Base-by-base conservation (phyloP, 176 grass and related monocot species). In the Canna indica region DNA sequence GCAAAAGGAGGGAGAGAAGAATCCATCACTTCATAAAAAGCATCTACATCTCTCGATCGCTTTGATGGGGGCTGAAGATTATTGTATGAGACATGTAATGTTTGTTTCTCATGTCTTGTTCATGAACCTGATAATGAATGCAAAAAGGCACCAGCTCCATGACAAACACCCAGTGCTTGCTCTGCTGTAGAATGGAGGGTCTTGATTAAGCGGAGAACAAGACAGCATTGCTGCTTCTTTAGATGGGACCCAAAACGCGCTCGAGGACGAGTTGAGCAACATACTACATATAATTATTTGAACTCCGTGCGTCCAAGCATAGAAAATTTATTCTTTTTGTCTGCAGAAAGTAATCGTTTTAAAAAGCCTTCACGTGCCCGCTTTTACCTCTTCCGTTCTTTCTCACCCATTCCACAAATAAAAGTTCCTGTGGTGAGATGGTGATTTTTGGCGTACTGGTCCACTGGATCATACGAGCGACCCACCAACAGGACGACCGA, bases 71-170 rank as follows among this genome's bases (percentile, higher is more conserved):
- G n/a, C n/a, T n/a, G n/a, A n/a, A n/a, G n/a, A n/a, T n/a, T n/a
- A n/a, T n/a, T n/a, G n/a, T n/a, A n/a, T n/a, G 50, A 20, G 50
- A 47, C 62, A 36, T 47, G 79, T 72, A 76, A 81, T 81, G 79
- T 76, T 75, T 81, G 72, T 69, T 47, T 48, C 16, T 15, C 47
- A 66, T 67, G 77, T 80, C 71, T 57, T 74, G 0, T 44, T 47
- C 35, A 39, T 1, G 33, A 74, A 18, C 50, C 35, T 38, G 65
- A 60, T 24, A 71, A 34, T 22, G 50, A n/a, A 26, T 25, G 15
- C 41, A 33, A 59, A 61, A 65, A 47, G 50, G 41, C 69, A 73
- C 38, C 50, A 20, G 17, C 50, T n/a, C 50, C 50, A 73, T 66
- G 18, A 67, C 7, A 36, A 17, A 73, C 77, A 57, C 38, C 30